Base-by-base conservation (phyloP, 2,329 filamentous ascomycete genomes). In the Bisporella sp. region DNA sequence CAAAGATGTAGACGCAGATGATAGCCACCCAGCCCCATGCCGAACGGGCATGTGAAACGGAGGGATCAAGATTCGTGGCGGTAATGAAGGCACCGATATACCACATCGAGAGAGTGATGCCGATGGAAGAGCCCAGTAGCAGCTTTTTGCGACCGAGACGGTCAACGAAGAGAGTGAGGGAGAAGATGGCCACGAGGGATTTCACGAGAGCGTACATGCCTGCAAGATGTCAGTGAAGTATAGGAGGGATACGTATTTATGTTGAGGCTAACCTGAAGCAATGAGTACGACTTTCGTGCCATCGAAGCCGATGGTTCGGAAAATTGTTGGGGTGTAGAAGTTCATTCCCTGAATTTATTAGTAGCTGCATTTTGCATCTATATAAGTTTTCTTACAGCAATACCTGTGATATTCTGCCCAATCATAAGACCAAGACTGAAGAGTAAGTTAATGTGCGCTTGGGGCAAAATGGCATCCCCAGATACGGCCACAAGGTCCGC, bases 351-450 rank as follows among this genome's bases (percentile, higher is more conserved):
- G 21, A 21, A 21, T 21, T 21, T 21, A 21, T 21, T 21, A 21
- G 21, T 21, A 21, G 21, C 21, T 21, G 21, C 21, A 21, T 21
- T 21, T 21, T 21, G 21, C 21, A 21, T 21, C 21, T 21, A 21
- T 21, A 21, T 21, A 21, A 2, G 21, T 21, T 21, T 21, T 21
- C 21, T 21, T 21, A 45, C 81, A 4, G 81, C 82, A 1, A 85
- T 83, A 1, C 85, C 85, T 0, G 76, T 80, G 83, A 50, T 83
- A 88, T 60, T 90, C 87, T 0, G 77, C 77, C 37, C 45, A 1
- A 48, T 40, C 8, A 52, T 21, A 5, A 50, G 13, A 5, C 21
- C 21, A 21, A 21, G 21, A 21, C 21, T 21, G 21, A 21, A 21
- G 21, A 21, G 21, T 21, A 21, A 21, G 21, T 21, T 21, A 21